These are phyloP conservation scores for Fistulina hepatica DNA, from an alignment of 1,284 basidiomycete species.

Conservation along the genomic window DNA sequence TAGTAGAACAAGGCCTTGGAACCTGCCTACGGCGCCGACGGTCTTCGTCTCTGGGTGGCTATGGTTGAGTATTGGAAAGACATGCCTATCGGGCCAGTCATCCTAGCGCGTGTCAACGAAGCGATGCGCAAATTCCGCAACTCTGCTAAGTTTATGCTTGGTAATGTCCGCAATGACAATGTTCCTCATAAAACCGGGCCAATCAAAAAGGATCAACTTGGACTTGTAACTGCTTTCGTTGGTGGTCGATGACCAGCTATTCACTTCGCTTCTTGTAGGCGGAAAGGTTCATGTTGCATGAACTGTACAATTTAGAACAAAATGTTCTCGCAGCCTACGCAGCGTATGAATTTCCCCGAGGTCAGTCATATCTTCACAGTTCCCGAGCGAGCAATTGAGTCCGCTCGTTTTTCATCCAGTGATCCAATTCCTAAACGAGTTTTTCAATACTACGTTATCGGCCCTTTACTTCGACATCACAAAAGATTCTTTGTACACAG, in stretches of 20 bases:
- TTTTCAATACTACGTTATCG: constrained; percentile 63
- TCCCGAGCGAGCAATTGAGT: constrained; percentile 1
- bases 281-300: constrained; percentile 81
- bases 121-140: constrained; percentile 82
- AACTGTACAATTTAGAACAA: constrained; percentile 66
- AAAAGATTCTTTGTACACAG: constrained; percentile 87
- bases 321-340: constrained; percentile 61
- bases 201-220: constrained; percentile 39
- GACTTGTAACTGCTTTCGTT: constrained; percentile 40
- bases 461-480: constrained; percentile 86
- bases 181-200: constrained; percentile 21
- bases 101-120: constrained; percentile 72
- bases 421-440: constrained; percentile 49
- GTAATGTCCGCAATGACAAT: constrained; percentile 51
- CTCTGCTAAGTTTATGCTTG: constrained; percentile 82
- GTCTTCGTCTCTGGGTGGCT: constrained; percentile 86
- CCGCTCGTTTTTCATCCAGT: too few species aligned
- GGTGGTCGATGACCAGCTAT: constrained; percentile 3
- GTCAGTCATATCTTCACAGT: constrained; percentile 28
- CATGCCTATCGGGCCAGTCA: constrained; percentile 73
- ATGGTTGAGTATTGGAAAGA: constrained; percentile 88
- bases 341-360: constrained; percentile 76
- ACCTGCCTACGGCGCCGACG: constrained; percentile 79
- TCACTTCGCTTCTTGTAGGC: constrained; percentile 34
- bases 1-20: constrained; percentile 54